Percentiles rank a stretch among this genome's conserved stretches.
These are phyloP conservation scores for Neoascochyta sp. DNA, from an alignment of 2,329 filamentous ascomycete genomes.

Conservation along the genomic window DNA sequence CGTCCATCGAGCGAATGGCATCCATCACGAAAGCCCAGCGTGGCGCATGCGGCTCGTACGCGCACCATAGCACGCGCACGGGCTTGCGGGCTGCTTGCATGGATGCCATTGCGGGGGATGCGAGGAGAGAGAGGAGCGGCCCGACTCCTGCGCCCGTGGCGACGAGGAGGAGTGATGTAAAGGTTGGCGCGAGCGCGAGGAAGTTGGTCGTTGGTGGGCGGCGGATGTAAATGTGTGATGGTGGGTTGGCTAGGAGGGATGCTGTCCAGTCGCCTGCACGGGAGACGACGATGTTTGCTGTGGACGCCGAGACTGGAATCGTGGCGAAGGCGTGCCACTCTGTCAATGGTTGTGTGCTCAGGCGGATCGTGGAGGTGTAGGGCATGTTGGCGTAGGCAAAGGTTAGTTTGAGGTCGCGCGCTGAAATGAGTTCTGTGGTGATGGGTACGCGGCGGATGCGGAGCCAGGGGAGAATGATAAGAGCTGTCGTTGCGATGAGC, in stretches of 20 bases:
- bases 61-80: constrained; percentile 18
- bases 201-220: constrained; percentile 17
- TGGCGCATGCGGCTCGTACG: constrained; percentile 6
- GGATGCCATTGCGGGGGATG: constrained; percentile 4
- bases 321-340: constrained; percentile 42
- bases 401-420: constrained; percentile 68
- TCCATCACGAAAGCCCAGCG: constrained; percentile 16
- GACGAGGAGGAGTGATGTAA: constrained; percentile 18
- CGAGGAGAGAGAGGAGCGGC: constrained; percentile 16
- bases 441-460: constrained; percentile 66
- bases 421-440: constrained; percentile 61
- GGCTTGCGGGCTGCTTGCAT: constrained; percentile 6
- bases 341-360: constrained; percentile 16
- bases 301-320: constrained; percentile 25
- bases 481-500: constrained; percentile 59
- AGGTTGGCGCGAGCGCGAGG: constrained; percentile 15
- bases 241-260: constrained; percentile 10
- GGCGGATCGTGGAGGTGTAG: constrained; percentile 20
- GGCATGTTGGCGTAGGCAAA: constrained; percentile 23
- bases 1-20: constrained; percentile 12
- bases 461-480: constrained; percentile 70
- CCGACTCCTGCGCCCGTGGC: constrained; percentile 24
- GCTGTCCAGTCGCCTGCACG: constrained; percentile 37
- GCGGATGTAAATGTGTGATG: constrained; percentile 15
- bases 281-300: constrained; percentile 27